Conservation (phyloP, 345 rosid species). For the Lumnitzera littorea region DNA sequence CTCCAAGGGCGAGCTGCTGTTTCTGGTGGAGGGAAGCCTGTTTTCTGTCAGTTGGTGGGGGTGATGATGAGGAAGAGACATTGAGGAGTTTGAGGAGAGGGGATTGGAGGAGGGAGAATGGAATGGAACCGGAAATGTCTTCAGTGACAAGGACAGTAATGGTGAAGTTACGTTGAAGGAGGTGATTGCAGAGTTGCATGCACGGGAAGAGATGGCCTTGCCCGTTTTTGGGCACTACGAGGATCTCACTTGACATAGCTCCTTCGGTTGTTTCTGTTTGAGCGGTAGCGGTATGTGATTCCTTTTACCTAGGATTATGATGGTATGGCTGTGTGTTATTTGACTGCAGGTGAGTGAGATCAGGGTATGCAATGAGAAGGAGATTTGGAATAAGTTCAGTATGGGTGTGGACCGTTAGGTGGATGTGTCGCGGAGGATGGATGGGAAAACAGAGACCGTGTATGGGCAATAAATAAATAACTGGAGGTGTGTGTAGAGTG, state of each 20-base stretch:
- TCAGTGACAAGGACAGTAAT: constrained; percentile 17
- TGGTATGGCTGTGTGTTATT: no score
- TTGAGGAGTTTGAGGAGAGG: constrained; percentile 8
- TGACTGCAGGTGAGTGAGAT: no score
- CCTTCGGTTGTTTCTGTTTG: no score
- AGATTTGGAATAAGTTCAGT: no score
- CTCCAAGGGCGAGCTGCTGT: constrained; percentile 14
- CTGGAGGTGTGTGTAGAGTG: no score
- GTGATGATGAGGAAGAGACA: constrained; percentile 4
- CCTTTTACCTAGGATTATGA: no score
- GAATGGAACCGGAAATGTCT: constrained; percentile 16
- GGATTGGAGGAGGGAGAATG: constrained; percentile 15
- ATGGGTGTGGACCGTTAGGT: no score
- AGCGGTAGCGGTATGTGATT: no score
- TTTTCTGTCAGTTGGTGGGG: not conserved
- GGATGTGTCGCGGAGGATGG: no score
- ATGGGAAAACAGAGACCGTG: no score
- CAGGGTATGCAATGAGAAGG: no score
- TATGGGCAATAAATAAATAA: no score
- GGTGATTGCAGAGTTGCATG: constrained; percentile 28
- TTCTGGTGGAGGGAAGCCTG: not conserved
- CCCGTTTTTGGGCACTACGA: constrained; percentile 23
- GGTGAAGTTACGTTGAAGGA: constrained; percentile 5
- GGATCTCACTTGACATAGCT: constrained; percentile 6
- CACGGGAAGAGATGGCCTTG: constrained; percentile 29